These are phyloP conservation scores for Lactarius vividus DNA, from an alignment of 768 basidiomycete genomes.

Conservation along the genomic window DNA sequence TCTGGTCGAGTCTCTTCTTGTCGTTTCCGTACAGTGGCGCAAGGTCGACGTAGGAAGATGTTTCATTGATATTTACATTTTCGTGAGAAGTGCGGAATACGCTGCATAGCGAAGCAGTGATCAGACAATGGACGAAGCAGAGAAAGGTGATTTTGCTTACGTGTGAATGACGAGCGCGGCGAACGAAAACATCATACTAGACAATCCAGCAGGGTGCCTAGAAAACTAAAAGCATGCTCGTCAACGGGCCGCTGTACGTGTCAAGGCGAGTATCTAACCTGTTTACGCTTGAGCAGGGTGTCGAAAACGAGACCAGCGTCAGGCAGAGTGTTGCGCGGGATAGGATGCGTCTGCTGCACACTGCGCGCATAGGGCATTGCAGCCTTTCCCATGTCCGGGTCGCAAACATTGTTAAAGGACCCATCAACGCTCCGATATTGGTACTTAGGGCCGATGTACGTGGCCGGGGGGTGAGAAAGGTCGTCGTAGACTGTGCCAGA, in stretches of 20 bases:
- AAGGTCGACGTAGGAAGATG: conserved; percentile 84
- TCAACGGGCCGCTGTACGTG: background rate
- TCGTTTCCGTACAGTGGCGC: conserved; percentile 79
- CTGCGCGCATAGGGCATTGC: conserved; percentile 79
- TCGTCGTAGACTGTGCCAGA: conserved; percentile 67
- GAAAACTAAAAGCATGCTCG: conserved; percentile 48
- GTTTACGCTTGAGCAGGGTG: conserved; percentile 68
- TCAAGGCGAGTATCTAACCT: conserved; percentile 39
- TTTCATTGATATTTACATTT: conserved; percentile 71
- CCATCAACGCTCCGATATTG: conserved; percentile 78
- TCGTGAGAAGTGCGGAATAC: conserved; percentile 80
- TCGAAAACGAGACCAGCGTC: conserved; percentile 82
- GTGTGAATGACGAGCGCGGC: conserved; percentile 81
- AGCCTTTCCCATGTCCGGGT: conserved; percentile 75
- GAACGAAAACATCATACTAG: conserved; percentile 76
- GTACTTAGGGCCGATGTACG: conserved; percentile 59
- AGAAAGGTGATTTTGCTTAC: conserved; percentile 35
- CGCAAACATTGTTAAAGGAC: conserved; percentile 65
- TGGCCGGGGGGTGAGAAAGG: conserved; percentile 73
- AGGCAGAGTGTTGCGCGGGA: conserved; percentile 67
- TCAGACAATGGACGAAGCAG: background rate
- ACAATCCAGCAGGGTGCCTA: conserved; percentile 75
- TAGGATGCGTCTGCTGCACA: conserved; percentile 65
- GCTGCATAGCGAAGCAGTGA: conserved; percentile 36
- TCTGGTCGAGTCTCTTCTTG: conserved; percentile 54